Evolutionary conservation across 177 flowering plant species (phyloP).

Genomic region (Tripterygium wilfordii): DNA sequence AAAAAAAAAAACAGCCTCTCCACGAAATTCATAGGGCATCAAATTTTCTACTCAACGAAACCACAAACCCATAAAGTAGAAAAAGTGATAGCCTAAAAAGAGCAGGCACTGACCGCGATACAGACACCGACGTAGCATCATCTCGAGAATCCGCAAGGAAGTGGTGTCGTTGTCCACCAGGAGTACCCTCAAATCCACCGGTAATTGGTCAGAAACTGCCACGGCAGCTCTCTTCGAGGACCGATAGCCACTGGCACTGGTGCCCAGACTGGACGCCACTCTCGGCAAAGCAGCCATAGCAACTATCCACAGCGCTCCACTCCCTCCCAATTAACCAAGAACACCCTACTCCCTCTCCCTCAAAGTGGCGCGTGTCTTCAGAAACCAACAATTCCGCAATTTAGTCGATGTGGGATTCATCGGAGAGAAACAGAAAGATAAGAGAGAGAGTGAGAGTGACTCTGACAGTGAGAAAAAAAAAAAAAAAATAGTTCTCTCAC

Average conservation of each 20-base stretch:
- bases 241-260: conserved; percentile 6
- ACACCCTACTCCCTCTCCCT: too few relatives aligned
- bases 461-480: too few relatives aligned
- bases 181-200: conserved; percentile 66
- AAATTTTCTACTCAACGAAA: too few relatives aligned
- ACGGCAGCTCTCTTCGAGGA: conserved; percentile 17
- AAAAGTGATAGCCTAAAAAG: not conserved
- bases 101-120: conserved; percentile 43
- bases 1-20: too few relatives aligned
- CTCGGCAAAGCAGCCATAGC: conserved; percentile 18
- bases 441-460: too few relatives aligned
- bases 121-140: conserved; percentile 60
- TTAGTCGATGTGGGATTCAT: too few relatives aligned
- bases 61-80: not conserved
- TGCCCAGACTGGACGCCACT: conserved; percentile 8
- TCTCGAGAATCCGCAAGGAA: conserved; percentile 55
- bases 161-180: conserved; percentile 67
- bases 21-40: too few relatives aligned
- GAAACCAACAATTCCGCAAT: too few relatives aligned
- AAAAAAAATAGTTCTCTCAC: too few relatives aligned
- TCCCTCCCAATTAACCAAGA: too few relatives aligned
- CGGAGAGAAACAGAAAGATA: too few relatives aligned
- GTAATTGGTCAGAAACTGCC: conserved; percentile 46
- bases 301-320: not conserved
- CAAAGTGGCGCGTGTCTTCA: too few relatives aligned